Evolutionary conservation across 2,329 filamentous ascomycete genomes (phyloP), one percentile per base, ranked within the genome.

Genomic region (Monosporascus cannonballus): DNA sequence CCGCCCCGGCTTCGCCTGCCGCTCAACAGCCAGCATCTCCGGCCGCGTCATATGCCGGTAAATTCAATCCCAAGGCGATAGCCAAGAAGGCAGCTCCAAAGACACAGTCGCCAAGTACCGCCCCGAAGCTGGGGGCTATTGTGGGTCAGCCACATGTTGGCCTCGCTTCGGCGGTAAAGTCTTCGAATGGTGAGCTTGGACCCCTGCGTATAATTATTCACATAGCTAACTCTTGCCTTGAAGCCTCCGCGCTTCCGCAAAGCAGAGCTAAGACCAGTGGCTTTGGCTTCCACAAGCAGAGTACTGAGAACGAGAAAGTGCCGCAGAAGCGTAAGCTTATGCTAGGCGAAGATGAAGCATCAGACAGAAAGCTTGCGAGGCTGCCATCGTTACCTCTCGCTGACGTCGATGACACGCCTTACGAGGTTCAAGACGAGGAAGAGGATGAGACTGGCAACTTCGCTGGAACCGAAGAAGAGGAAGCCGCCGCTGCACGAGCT

Each of bases 281-380:
- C 34, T 97, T 97, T 65, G 93, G 91, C 2, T 84, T 97, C 54
- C 79, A 80, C 53, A 94, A 90, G 67, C 74, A 81, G 42, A 76
- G 77, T 49, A 71, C 74, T 48, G 90, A 90, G 50, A 70, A 69
- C 22, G 86, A 89, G 49, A 90, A 89, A 64, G 69, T 80, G 3
- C 76, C 81, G 4, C 76, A 82, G 20, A 90, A 90, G 65, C 86
- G 86, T 60, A 90, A 89, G 55, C 76, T 96, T 22, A 85, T 91
- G 61, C 85, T 96, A 61, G 92, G 89, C 55, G 93, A 96, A 64
- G 93, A 96, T 63, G 90, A 96, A 63, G 86, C 84, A 34, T 87
- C 86, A 2, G 85, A 89, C 65, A 89, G 91, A 68, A 96, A 95
- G 74, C 81, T 99, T 59, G 90, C 90, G 67, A 94, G 92, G 72